Conservation (phyloP, 2,329 filamentous ascomycete genomes). For the Cyphellophora europaea region DNA sequence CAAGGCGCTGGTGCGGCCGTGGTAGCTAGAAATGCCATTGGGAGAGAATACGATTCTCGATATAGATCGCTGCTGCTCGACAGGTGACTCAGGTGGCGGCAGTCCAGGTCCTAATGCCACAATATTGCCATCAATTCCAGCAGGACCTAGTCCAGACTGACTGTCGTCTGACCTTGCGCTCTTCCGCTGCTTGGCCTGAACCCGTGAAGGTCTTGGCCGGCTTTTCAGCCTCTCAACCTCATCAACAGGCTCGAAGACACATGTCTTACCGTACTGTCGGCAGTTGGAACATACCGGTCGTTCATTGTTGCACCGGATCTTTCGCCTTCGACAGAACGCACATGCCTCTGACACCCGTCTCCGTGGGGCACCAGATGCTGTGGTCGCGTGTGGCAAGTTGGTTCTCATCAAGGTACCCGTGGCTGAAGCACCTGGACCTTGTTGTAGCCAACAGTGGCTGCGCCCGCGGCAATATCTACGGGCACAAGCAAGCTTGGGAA, state of each 20-base stretch:
- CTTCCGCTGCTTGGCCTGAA: background rate
- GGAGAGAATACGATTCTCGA: conserved; percentile 4
- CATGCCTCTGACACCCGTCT: conserved; percentile 6
- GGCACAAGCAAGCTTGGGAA: too few species aligned
- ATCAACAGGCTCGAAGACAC: conserved; percentile 3
- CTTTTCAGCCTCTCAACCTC: background rate
- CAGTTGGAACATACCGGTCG: conserved; percentile 1
- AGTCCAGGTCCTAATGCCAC: too few species aligned
- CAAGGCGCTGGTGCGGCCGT: conserved; percentile 5
- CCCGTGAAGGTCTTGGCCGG: background rate
- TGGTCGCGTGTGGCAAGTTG: conserved; percentile 1
- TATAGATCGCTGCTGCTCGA: conserved; percentile 1
- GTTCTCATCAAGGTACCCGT: too few species aligned
- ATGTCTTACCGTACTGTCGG: conserved; percentile 1
- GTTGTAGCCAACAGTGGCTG: too few species aligned
- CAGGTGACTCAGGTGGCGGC: too few species aligned
- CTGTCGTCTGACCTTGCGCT: background rate
- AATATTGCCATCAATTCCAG: background rate
- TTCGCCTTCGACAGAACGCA: conserved; percentile 3
- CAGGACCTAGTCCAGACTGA: background rate
- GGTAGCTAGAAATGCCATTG: conserved; percentile 4
- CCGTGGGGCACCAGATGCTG: conserved; percentile 3
- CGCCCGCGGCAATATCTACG: too few species aligned
- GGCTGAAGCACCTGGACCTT: too few species aligned
- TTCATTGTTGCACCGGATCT: conserved; percentile 3